Evolutionary conservation across 331 rosid genomes (phyloP).

Genomic region (Quercus phellos): DNA sequence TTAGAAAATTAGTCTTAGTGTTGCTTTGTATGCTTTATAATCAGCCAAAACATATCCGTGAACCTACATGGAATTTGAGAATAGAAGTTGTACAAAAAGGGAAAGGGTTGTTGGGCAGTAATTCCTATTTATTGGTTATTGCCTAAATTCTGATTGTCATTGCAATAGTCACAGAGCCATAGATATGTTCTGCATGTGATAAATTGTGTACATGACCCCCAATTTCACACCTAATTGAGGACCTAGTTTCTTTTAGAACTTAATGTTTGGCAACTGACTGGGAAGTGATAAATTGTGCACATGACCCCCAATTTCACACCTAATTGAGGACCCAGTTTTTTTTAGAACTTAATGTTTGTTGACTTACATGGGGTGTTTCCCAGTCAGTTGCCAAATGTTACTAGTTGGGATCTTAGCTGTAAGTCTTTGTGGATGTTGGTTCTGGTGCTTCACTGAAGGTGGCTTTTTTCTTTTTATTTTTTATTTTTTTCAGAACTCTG

Average conservation of each 20-base stretch:
- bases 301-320: neutral
- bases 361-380: slow-evolving; percentile 4
- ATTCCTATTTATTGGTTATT: neutral
- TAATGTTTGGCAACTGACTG: neutral
- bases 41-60: neutral
- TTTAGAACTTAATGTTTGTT: neutral
- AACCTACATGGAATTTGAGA: neutral
- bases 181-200: neutral
- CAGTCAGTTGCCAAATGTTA: neutral
- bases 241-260: neutral
- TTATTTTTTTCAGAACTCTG: slow-evolving; percentile 60
- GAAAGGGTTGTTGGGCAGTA: neutral
- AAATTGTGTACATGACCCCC: neutral
- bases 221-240: neutral
- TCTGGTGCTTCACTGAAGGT: slow-evolving; percentile 22
- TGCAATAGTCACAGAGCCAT: neutral
- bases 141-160: neutral
- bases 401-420: slow-evolving; percentile 1
- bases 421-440: slow-evolving; percentile 21
- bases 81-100: neutral
- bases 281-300: neutral
- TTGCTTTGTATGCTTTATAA: slow-evolving; percentile 2
- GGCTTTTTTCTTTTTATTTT: neutral
- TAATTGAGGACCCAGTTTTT: neutral
- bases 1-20: neutral